Percentiles rank a stretch among this genome's conserved stretches.
Evolutionary conservation across 805 yeast genomes (phyloP).

Genomic region (Wickerhamomyces mucosus): DNA sequence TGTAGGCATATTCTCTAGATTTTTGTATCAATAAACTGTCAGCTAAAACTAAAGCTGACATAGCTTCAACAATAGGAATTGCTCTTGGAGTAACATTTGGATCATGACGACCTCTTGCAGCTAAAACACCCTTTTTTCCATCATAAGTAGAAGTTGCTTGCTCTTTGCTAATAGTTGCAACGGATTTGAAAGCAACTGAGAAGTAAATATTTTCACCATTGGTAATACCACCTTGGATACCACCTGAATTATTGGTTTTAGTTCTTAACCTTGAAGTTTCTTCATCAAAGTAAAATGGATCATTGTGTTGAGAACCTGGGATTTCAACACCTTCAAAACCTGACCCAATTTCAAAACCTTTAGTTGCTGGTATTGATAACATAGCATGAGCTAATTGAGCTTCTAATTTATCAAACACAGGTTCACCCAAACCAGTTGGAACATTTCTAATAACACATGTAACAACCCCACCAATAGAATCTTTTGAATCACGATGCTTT

Average conservation of each 20-base stretch:
- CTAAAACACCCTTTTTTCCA: constrained; percentile 79
- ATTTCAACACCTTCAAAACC: constrained; percentile 86
- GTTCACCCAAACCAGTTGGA: constrained; percentile 97
- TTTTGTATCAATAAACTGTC: constrained; percentile 82
- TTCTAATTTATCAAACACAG: constrained; percentile 93
- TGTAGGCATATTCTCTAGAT: constrained; percentile 56
- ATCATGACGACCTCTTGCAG: constrained; percentile 97
- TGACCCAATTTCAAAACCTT: constrained; percentile 96
- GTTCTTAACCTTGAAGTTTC: constrained; percentile 65
- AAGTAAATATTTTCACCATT: constrained; percentile 95
- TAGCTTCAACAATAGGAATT: constrained; percentile 95
- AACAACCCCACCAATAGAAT: constrained; percentile 96
- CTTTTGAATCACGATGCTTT: constrained; percentile 73
- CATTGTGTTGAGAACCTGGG: constrained; percentile 93
- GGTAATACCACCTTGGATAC: constrained; percentile 96
- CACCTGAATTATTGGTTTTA: constrained; percentile 87
- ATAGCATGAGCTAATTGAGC: constrained; percentile 95
- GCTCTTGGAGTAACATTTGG: constrained; percentile 99
- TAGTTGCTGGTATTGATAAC: constrained; percentile 96
- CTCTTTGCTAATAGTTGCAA: constrained; percentile 93
- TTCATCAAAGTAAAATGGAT: constrained; percentile 62
- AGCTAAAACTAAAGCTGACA: constrained; percentile 91
- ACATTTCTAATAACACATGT: constrained; percentile 93
- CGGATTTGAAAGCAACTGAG: constrained; percentile 94
- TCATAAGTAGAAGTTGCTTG: constrained; percentile 85